Conservation (phyloP, 352 stramenopile species). For the Thraustochytrium striatum region DNA sequence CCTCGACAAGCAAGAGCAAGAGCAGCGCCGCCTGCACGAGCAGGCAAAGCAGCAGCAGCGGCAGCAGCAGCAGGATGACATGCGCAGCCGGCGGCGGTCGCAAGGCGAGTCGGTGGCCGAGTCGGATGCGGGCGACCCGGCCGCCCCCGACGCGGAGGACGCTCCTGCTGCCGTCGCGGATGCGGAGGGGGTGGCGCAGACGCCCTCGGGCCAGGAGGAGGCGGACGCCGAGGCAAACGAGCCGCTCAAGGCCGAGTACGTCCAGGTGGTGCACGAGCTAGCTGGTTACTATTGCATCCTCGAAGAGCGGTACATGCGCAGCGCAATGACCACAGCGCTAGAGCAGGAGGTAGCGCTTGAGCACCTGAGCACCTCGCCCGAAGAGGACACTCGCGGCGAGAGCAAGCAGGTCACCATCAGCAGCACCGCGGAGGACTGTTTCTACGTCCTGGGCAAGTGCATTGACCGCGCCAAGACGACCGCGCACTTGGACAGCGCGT, state of each 20-base stretch:
- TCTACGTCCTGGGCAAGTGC: conserved; percentile 36
- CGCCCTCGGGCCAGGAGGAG: no score
- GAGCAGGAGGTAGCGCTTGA: conserved; percentile 11
- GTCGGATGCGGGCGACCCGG: no score
- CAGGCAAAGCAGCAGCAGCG: no score
- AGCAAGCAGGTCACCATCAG: conserved; percentile 24
- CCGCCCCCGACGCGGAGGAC: no score
- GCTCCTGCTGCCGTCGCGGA: not conserved
- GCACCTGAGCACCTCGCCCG: not conserved
- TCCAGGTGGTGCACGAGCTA: conserved; percentile 26
- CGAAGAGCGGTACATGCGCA: conserved; percentile 29
- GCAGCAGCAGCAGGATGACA: conserved; percentile 4
- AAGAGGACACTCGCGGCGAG: not conserved
- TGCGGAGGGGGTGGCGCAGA: not conserved
- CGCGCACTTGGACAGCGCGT: conserved; percentile 6
- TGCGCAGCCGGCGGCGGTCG: not conserved
- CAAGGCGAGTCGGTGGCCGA: not conserved
- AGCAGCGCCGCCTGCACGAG: not conserved
- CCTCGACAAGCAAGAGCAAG: not conserved
- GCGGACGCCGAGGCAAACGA: no score
- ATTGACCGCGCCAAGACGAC: conserved; percentile 17
- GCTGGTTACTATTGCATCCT: conserved; percentile 24
- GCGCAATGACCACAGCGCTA: not conserved
- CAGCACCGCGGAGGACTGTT: conserved; percentile 7
- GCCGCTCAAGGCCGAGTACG: conserved; percentile 1